phyloP scores from a whole-genome alignment of 2,329 filamentous ascomycete genomes.

The Fusarium miscanthi region DNA sequence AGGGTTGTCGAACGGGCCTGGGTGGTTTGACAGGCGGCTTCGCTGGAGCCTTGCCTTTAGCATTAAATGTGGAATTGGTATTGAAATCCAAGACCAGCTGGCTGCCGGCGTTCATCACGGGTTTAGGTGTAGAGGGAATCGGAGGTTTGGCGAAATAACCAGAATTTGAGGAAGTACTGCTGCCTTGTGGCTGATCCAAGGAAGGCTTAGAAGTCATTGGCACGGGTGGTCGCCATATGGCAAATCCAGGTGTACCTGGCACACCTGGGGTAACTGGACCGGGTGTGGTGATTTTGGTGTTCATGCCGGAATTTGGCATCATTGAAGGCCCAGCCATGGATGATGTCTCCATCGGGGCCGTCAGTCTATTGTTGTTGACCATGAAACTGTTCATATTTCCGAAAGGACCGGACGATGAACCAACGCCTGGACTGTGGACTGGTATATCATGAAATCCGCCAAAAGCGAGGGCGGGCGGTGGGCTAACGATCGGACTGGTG shows the following conservation, averaged over 20 bases:
- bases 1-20: conserved; percentile 43
- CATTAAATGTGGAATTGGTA: conserved; percentile 45
- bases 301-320: conserved; percentile 39
- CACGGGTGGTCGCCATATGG: conserved; percentile 53
- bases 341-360: conserved; percentile 42
- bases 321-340: conserved; percentile 42
- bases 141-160: conserved; percentile 53
- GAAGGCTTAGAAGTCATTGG: conserved; percentile 43
- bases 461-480: conserved; percentile 47
- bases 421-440: conserved; percentile 45
- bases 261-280: conserved; percentile 32
- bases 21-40: conserved; percentile 49
- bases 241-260: conserved; percentile 52
- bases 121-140: conserved; percentile 54
- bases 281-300: conserved; percentile 36
- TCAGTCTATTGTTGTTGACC: conserved; percentile 43
- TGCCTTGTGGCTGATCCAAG: conserved; percentile 37
- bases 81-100: conserved; percentile 54
- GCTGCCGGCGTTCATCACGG: conserved; percentile 49
- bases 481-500: conserved; percentile 49
- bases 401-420: conserved; percentile 46
- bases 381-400: conserved; percentile 51
- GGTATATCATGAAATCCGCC: conserved; percentile 49
- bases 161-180: conserved; percentile 33
- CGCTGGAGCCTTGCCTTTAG: conserved; percentile 50